Evolutionary conservation across 177 flowering plant species (phyloP), one percentile per base, ranked within the genome.

Genomic region (Vitis hybrid): DNA sequence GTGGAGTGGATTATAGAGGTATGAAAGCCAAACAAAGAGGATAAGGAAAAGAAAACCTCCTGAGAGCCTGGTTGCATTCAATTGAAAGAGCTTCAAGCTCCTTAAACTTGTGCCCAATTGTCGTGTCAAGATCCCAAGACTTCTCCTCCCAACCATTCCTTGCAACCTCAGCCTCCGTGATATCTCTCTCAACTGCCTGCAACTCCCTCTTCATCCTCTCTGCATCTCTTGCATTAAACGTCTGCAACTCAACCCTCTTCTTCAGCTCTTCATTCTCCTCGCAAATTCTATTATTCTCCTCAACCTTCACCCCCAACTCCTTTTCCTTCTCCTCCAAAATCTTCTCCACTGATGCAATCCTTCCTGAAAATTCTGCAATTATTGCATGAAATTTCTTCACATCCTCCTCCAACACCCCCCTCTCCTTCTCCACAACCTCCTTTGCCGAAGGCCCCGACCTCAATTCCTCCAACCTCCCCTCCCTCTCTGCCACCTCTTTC

Each of bases 191-290:
- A 73, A 91, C 84, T 2, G 35, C 35, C 35, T 32, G 35, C 35
- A 32, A 32, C 35, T 32, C 35, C 35, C 35, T 32, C 35, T 32
- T 32, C 35, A 32, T 32, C 35, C 35, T 32, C 35, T 32, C 35
- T 32, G 35, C 35, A 32, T 32, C 35, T 32, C 35, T 32, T 2
- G 83, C 68, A 74, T 89, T 91, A 62, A 92, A 74, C 20, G 75
- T 80, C 84, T 96, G 99, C 56, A 73, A 76, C 71, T 91, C 90
- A 46, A 89, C 79, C 71, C 61, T 79, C 82, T 73, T 88, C 88
- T 73, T 86, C 79, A 96, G 70, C 81, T 86, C 98, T 79, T 81
- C 91, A 71, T 91, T 96, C 84, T 96, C 99, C 74, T 85, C 88
- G 15, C 82, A 69, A 55, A 87, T 81, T 83, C 76, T 83, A 79